Base-by-base conservation (phyloP, 2,329 filamentous ascomycete species). In the Ambrosiella beaveri region DNA sequence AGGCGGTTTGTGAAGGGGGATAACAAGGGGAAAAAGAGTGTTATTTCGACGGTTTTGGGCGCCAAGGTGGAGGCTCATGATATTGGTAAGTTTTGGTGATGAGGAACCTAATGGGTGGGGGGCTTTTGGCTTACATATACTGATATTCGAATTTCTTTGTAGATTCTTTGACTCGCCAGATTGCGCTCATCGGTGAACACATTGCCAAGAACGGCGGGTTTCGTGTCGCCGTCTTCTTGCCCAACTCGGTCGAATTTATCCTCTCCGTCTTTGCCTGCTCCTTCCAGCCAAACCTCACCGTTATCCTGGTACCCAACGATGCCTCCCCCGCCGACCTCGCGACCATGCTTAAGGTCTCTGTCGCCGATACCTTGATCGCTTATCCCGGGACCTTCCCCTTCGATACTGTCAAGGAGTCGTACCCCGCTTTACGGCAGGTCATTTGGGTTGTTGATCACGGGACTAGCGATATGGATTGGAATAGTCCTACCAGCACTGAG, bases 391-490 rank as follows among this genome's bases (percentile, higher is more conserved):
- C 85, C n/a, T 79, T 97, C 59, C 87, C 93, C 19, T 81, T 95
- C 49, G 83, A 88, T 62, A 73, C 78, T 41, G 78, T 95, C 11
- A 77, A 82, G 56, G 80, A 83, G 65, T 77, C 75, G 57, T 88
- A 86, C 65, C 77, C 83, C 4, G 76, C 78, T 41, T 76, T 98
- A 51, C 83, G 82, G 61, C 81, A 89, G 64, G 76, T 95, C 38
- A 79, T 96, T 64, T 97, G 90, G 88, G 90, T 96, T 11, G 88
- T 94, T 4, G 91, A 96, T 65, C 80, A 88, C 66, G 88, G 88
- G 47, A 96, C 84, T 72, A 81, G 82, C 64, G 91, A 97, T 67
- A 85, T 98, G 77, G 90, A 95, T 70, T 98, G 91, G 90, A 90
- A 88, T 64, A 87, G 91, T 67, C 80, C 90, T 9, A 79, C 85